Percentiles rank a stretch among this genome's conserved stretches.
Conservation (phyloP, 805 yeast species). For the Diddensiella santjacobensis region DNA sequence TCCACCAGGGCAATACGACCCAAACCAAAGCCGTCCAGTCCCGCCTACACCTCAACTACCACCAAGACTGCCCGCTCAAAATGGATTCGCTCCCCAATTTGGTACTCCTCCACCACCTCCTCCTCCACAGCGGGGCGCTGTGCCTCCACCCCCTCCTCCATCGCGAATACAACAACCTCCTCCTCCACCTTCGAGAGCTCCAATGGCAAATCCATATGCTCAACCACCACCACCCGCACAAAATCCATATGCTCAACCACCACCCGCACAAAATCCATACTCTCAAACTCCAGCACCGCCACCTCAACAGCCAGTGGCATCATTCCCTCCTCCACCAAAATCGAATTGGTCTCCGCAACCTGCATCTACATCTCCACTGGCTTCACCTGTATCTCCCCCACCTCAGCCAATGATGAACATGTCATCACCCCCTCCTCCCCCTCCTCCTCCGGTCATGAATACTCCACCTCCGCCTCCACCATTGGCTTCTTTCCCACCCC, state of each 20-base stretch:
- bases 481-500: conserved; percentile 25
- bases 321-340: conserved; percentile 22
- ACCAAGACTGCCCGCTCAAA: conserved; percentile 26
- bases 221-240: conserved; percentile 24
- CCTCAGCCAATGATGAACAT: conserved; percentile 22
- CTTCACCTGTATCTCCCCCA: conserved; percentile 35
- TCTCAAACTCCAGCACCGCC: conserved; percentile 23
- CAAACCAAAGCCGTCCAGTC: conserved; percentile 37
- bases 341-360: background rate
- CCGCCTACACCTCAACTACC: conserved; percentile 33
- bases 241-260: conserved; percentile 24
- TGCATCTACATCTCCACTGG: conserved; percentile 33
- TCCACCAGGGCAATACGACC: conserved; percentile 30
- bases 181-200: conserved; percentile 17
- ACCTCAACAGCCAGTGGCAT: conserved; percentile 23
- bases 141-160: conserved; percentile 21
- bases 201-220: conserved; percentile 22
- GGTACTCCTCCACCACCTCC: conserved; percentile 27
- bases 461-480: conserved; percentile 31
- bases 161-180: conserved; percentile 17
- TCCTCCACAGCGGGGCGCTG: conserved; percentile 20
- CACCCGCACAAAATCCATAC: conserved; percentile 24
- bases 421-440: conserved; percentile 20
- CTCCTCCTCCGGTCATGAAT: conserved; percentile 20
- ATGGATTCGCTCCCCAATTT: conserved; percentile 20